Conservation (phyloP, 352 stramenopile genomes). For the Phytophthora cryptogea region DNA sequence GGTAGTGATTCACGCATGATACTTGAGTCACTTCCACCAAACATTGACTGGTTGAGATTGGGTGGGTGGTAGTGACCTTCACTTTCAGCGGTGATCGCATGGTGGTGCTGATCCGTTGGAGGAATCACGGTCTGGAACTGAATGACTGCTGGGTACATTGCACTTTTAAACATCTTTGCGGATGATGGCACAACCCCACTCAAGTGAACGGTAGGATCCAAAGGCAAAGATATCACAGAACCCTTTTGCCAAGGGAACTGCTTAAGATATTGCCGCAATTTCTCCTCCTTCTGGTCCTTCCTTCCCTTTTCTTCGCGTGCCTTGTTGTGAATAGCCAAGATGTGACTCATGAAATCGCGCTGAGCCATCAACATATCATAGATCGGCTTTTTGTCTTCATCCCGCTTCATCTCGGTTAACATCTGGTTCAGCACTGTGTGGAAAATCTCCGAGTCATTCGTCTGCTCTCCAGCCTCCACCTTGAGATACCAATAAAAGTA, state of each 20-base stretch:
- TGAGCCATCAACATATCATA: constrained; percentile 93
- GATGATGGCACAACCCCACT: constrained; percentile 91
- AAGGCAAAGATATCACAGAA: constrained; percentile 81
- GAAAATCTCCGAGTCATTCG: constrained; percentile 80
- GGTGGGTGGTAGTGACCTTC: constrained; percentile 24
- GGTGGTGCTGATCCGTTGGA: constrained; percentile 42
- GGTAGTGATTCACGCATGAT: constrained; percentile 74
- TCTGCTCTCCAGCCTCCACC: constrained; percentile 76
- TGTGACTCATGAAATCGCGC: constrained; percentile 94
- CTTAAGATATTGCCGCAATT: constrained; percentile 90
- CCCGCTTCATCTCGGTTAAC: constrained; percentile 93
- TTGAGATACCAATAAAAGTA: constrained; percentile 97
- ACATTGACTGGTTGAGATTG: constrained; percentile 51
- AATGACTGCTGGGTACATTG: constrained; percentile 97
- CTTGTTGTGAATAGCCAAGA: constrained; percentile 93
- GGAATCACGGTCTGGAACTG: constrained; percentile 92
- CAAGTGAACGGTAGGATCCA: constrained; percentile 85
- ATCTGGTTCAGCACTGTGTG: constrained; percentile 89
- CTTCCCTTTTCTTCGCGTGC: constrained; percentile 93
- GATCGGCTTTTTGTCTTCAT: constrained; percentile 88
- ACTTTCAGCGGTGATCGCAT: constrained; percentile 19
- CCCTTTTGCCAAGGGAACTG: constrained; percentile 82
- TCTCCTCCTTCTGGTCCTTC: constrained; percentile 96
- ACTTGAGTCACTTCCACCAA: constrained; percentile 57
- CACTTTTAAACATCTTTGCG: constrained; percentile 98